Conservation (phyloP, 2,329 filamentous ascomycete species). For the Pseudogymnoascus sp. region DNA sequence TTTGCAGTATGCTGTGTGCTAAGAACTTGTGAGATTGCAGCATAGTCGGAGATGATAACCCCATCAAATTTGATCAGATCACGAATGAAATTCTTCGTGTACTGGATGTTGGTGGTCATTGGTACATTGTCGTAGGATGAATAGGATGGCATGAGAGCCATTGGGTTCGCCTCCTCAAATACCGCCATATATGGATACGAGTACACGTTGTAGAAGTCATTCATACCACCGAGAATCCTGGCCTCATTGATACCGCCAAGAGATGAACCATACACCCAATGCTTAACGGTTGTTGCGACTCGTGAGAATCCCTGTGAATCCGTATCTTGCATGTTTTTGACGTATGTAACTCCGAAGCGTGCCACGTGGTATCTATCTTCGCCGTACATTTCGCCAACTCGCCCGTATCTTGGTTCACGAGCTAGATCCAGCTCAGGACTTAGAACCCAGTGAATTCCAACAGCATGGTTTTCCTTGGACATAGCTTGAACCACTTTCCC, state of each 20-base stretch:
- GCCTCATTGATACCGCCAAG: slow-evolving; percentile 31
- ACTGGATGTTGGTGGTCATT: slow-evolving; percentile 28
- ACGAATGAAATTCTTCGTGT: slow-evolving; percentile 25
- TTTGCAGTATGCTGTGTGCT: slow-evolving; percentile 17
- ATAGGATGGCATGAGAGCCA: slow-evolving; percentile 59
- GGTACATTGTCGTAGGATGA: slow-evolving; percentile 29
- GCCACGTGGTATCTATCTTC: slow-evolving; percentile 29
- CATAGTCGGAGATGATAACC: slow-evolving; percentile 31
- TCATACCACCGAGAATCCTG: slow-evolving; percentile 21
- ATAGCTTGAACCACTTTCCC: slow-evolving; percentile 24
- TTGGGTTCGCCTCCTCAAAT: slow-evolving; percentile 55
- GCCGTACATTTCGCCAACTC: slow-evolving; percentile 24
- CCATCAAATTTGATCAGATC: slow-evolving; percentile 28
- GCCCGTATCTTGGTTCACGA: slow-evolving; percentile 28
- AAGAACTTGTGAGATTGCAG: slow-evolving; percentile 23
- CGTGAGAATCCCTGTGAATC: slow-evolving; percentile 29
- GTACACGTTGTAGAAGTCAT: slow-evolving; percentile 31
- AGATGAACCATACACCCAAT: slow-evolving; percentile 30
- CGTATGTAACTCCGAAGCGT: slow-evolving; percentile 28
- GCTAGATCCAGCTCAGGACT: slow-evolving; percentile 29
- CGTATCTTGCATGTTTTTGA: slow-evolving; percentile 31
- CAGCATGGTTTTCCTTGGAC: slow-evolving; percentile 27
- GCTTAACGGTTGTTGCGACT: slow-evolving; percentile 32
- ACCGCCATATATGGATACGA: slow-evolving; percentile 58
- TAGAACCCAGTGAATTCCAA: slow-evolving; percentile 30